phyloP scores from a whole-genome alignment of 768 basidiomycete genomes.

The Amyloporia xantha region DNA sequence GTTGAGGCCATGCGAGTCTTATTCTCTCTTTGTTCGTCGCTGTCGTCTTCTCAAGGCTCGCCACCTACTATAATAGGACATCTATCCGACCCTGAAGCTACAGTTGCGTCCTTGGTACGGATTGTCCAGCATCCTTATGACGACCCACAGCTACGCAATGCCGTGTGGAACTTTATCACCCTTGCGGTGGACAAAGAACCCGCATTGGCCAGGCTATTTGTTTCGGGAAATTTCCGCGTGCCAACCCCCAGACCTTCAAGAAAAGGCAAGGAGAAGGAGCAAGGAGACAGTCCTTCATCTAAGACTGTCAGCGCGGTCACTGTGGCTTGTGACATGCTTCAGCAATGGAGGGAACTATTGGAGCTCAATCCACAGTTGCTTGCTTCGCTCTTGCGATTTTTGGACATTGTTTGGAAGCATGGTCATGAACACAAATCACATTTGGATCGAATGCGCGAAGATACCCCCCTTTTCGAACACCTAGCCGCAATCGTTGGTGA shows the following conservation, averaged over 20 bases:
- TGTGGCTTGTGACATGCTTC: slow-evolving; percentile 59
- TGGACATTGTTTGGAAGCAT: slow-evolving; percentile 76
- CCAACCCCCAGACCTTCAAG: slow-evolving; percentile 25
- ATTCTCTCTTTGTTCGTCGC: slow-evolving; percentile 58
- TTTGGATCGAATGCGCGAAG: slow-evolving; percentile 49
- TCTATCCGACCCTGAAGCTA: slow-evolving; percentile 69
- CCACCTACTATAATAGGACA: slow-evolving; percentile 74
- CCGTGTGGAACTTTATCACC: slow-evolving; percentile 80
- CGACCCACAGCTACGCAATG: slow-evolving; percentile 60
- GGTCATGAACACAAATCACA: slow-evolving; percentile 62
- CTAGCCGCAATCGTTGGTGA: slow-evolving; percentile 55
- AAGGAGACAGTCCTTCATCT: slow-evolving; percentile 22
- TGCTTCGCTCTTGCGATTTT: slow-evolving; percentile 65
- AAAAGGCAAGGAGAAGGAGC: slow-evolving; percentile 32
- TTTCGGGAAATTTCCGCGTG: slow-evolving; percentile 62
- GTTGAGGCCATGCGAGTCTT: slow-evolving; percentile 61
- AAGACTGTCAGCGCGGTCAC: slow-evolving; percentile 53
- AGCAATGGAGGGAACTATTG: slow-evolving; percentile 71
- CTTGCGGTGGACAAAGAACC: slow-evolving; percentile 83
- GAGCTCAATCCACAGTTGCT: slow-evolving; percentile 71
- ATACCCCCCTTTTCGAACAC: slow-evolving; percentile 64
- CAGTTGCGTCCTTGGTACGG: slow-evolving; percentile 57
- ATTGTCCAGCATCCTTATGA: slow-evolving; percentile 78
- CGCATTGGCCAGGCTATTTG: slow-evolving; percentile 72
- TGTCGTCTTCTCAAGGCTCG: slow-evolving; percentile 53